Percentiles rank a stretch among this genome's conserved stretches.
Conservation (phyloP, 805 yeast species). For the Candida quercuum region DNA sequence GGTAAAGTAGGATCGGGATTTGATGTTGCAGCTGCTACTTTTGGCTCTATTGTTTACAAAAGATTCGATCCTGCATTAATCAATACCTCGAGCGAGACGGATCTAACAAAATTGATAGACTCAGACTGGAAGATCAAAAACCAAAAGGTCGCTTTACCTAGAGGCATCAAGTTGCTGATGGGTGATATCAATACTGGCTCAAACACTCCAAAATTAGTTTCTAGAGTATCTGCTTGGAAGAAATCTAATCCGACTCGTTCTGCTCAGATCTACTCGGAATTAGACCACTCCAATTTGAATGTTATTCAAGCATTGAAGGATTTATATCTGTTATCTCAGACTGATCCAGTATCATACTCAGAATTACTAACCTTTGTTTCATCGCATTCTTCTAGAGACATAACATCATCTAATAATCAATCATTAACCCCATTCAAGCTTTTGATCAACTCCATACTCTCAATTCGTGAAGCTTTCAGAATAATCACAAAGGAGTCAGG, state of each 20-base stretch:
- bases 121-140: constrained; percentile 59
- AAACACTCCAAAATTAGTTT: constrained; percentile 87
- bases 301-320: constrained; percentile 44
- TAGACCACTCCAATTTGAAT: constrained; percentile 54
- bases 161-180: constrained; percentile 67
- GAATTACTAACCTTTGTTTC: constrained; percentile 18
- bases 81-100: constrained; percentile 27
- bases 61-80: constrained; percentile 63
- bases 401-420: constrained; percentile 2
- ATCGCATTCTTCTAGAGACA: constrained; percentile 5
- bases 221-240: constrained; percentile 69
- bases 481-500: constrained; percentile 58
- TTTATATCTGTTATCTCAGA: constrained; percentile 30
- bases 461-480: constrained; percentile 55
- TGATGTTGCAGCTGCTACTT: constrained; percentile 94
- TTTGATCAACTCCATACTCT: constrained; percentile 35
- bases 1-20: constrained; percentile 95
- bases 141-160: constrained; percentile 58
- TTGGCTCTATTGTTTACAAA: constrained; percentile 78
- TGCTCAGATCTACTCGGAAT: constrained; percentile 41
- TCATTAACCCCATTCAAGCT: constrained; percentile 23
- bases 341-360: constrained; percentile 32
- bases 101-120: constrained; percentile 27
- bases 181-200: constrained; percentile 94
- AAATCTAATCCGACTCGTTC: constrained; percentile 43